Base-by-base conservation (phyloP, 352 stramenopile species). In the Globisporangium paroecandrum region DNA sequence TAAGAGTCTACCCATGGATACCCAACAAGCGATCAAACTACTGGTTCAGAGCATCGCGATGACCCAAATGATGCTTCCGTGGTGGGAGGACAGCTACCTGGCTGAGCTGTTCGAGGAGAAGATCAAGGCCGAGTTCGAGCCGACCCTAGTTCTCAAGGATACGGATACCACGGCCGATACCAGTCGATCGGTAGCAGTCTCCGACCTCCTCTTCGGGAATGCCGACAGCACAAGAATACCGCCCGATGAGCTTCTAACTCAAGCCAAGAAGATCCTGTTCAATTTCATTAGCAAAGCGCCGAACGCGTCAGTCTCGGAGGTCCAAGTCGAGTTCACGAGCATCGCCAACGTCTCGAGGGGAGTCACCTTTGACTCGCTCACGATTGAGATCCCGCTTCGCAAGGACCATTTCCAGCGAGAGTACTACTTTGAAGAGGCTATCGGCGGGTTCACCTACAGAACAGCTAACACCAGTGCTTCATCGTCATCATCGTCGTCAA, bases 381-480 rank as follows among this genome's bases (percentile, higher is more conserved):
- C 62, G 12, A 41, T 68, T 15, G 54, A 68, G 7, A 53, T 68
- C 15, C 62, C 62, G 34, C 22, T 65, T 15, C 60, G 27, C 10
- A 65, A 27, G 9, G 18, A 55, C 18, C 60, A 66, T 47, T 57
- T 58, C 18, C 18, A 56, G 9, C 49, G 43, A 13, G 27, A 66
- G 32, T 32, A 41, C 15, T 58, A 43, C 12, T 38, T n/a, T 6
- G n/a, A 58, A n/a, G 25, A 43, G 15, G 12, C n/a, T 12, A 15
- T 34, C 7, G n/a, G 24, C 18, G 27, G 32, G 22, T 63, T 53
- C 22, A 41, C 46, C n/a, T 47, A 63, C 36, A 47, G 22, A 43
- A 24, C 24, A 38, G 12, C 2, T 8, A 65, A 46, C 9, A 24
- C 12, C 3, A 41, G 15, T 7, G 38, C 36, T 43, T 43, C 36